phyloP scores from a whole-genome alignment of 306 rosid species.

The Hippophae rhamnoides region DNA sequence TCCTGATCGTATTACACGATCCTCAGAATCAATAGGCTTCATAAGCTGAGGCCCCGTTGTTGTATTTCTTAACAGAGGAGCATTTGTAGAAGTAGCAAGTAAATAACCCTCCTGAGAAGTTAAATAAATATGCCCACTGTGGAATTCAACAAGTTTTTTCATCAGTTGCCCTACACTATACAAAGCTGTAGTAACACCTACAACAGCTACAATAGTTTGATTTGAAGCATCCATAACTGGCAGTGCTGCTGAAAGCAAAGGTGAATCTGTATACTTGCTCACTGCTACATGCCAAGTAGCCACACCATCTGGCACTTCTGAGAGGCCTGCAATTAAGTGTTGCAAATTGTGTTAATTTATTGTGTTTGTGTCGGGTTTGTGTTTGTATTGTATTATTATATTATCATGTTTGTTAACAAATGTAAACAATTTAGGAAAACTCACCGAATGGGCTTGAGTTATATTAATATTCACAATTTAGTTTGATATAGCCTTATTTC shows the following conservation, averaged over 20 bases:
- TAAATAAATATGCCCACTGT: constrained; percentile 85
- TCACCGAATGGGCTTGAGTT: no score
- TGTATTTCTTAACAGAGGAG: constrained; percentile 59
- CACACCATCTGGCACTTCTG: constrained; percentile 87
- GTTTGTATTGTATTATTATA: no score
- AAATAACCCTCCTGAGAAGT: constrained; percentile 86
- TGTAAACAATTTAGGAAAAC: no score
- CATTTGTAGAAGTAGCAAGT: constrained; percentile 85
- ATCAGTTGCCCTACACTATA: constrained; percentile 75
- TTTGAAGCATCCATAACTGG: constrained; percentile 85
- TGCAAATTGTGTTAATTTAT: no score
- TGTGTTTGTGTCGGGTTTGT: no score
- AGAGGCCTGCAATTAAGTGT: constrained; percentile 37
- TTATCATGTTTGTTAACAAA: no score
- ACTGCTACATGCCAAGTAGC: constrained; percentile 98
- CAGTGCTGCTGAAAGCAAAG: constrained; percentile 93
- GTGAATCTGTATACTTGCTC: constrained; percentile 86
- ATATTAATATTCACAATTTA: no score
- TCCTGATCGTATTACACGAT: constrained; percentile 49
- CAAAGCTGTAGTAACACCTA: constrained; percentile 90
- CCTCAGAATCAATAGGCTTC: constrained; percentile 79
- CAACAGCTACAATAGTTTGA: constrained; percentile 83
- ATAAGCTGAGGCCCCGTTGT: constrained; percentile 45
- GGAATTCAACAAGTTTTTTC: constrained; percentile 87
- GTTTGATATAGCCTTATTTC: no score